phyloP scores from a whole-genome alignment of 192 early-diverging fungal genomes.

The Phlyctochytrium arcticum region DNA sequence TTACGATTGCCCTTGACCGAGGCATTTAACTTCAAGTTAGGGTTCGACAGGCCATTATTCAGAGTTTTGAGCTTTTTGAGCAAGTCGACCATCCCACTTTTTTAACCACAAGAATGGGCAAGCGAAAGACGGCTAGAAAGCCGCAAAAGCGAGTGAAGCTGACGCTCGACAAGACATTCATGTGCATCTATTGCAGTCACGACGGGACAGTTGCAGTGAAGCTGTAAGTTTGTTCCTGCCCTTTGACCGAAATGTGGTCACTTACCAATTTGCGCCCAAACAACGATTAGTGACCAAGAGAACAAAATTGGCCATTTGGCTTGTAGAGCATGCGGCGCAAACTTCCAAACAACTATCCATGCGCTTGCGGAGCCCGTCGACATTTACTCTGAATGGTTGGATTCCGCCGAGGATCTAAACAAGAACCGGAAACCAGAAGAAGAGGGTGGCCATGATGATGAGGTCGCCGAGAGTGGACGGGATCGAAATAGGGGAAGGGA shows the following conservation, averaged over 20 bases:
- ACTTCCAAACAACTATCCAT: conserved; percentile 69
- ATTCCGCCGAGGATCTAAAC: conserved; percentile 66
- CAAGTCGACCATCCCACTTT: too few species aligned
- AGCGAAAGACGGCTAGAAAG: conserved; percentile 74
- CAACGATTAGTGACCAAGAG: conserved; percentile 63
- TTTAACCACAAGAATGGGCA: conserved; percentile 60
- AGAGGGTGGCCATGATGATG: not conserved
- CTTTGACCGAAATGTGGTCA: too few species aligned
- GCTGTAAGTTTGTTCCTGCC: conserved; percentile 47
- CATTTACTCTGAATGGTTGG: conserved; percentile 89
- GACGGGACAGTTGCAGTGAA: conserved; percentile 71
- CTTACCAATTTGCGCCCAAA: too few species aligned
- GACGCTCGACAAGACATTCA: conserved; percentile 69
- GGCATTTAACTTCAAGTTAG: too few species aligned
- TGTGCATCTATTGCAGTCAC: conserved; percentile 86
- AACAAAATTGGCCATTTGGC: conserved; percentile 70
- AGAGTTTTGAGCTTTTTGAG: too few species aligned
- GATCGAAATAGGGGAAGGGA: not conserved
- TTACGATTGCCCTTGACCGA: too few species aligned
- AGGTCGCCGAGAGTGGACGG: not conserved
- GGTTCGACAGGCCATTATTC: too few species aligned
- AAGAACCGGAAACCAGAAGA: conserved; percentile 4
- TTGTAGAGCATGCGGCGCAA: conserved; percentile 75
- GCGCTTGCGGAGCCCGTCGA: conserved; percentile 77
- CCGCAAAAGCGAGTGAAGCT: conserved; percentile 56